Base-by-base conservation (phyloP, 495 filamentous ascomycete species). In the Staphylotrichum longicolle region DNA sequence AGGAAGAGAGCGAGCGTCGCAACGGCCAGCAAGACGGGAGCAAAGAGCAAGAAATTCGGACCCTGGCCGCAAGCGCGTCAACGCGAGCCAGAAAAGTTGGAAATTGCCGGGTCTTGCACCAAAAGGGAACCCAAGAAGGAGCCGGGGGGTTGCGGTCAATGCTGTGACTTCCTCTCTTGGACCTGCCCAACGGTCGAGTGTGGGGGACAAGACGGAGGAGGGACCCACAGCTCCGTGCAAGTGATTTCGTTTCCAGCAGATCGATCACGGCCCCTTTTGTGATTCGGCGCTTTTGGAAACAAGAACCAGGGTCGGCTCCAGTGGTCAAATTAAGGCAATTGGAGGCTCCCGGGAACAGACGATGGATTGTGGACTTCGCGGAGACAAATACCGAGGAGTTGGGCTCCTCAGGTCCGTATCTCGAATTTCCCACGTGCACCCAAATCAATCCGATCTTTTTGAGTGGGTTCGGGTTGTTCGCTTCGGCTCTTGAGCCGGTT, bases 91-190 rank as follows among this genome's bases (percentile, higher is more conserved):
- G 37, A 37, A 54, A 55, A 61, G 33, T 55, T 49, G 58, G 50
- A 61, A 61, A 61, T 61, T 61, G 58, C 58, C 50, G 58, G 37
- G 34, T 11, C 50, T n/a, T 49, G 15, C 33, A 45, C 54, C 30
- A 35, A 20, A 51, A 44, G 11, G 33, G 9, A 6, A 48, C 30
- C 41, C 15, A 54, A 27, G 20, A 39, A 15, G 40, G 39, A 39
- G 37, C 58, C 32, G 49, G 58, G 58, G 45, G 41, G 8, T 44
- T 11, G 4, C 8, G 27, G n/a, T 1, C 40, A 46, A 12, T 20
- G 12, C 34, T 7, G 54, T 27, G 20, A 27, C 20, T 27, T 27
- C 20, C 20, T 27, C 20, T 27, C 41, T 12, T 37, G 14, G 33
- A 48, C 11, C n/a, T 33, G n/a, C 48, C 9, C 48, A 60, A 54